A percentile compares a stretch with the other conserved stretches of the same genome.
Conservation (phyloP, 2,329 filamentous ascomycete species). For the Nemania diffusa region DNA sequence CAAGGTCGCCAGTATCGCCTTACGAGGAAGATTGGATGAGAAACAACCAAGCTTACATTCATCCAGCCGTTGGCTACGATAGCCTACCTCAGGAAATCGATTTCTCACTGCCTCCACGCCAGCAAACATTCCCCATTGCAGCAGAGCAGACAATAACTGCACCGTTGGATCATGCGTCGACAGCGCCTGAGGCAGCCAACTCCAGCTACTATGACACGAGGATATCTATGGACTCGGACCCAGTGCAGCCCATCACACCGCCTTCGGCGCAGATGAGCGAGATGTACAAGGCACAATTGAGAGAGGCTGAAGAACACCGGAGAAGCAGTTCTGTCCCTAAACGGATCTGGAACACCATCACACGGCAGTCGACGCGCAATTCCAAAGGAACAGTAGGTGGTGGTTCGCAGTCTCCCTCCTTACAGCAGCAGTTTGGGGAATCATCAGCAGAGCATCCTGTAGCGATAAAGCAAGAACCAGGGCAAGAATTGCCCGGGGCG, state of each 20-base stretch:
- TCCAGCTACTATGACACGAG: constrained; percentile 49
- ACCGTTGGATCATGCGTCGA: constrained; percentile 38
- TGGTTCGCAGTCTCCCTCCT: constrained; percentile 37
- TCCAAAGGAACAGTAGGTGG: constrained; percentile 37
- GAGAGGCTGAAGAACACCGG: constrained; percentile 45
- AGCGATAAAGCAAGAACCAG: constrained; percentile 40
- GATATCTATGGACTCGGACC: constrained; percentile 49
- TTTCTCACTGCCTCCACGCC: constrained; percentile 40
- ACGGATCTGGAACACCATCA: constrained; percentile 45
- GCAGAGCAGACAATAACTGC: constrained; percentile 34
- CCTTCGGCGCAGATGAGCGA: constrained; percentile 48
- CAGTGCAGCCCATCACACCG: constrained; percentile 40
- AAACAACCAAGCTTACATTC: constrained; percentile 34
- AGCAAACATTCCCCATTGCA: constrained; percentile 38
- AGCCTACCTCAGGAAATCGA: constrained; percentile 39
- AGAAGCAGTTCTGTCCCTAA: constrained; percentile 47
- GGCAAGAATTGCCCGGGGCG: constrained; percentile 30
- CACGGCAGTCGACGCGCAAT: constrained; percentile 47
- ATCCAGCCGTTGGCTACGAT: constrained; percentile 36
- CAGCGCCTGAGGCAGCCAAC: constrained; percentile 46
- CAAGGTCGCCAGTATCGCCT: constrained; percentile 35
- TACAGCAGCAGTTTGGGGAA: constrained; percentile 39
- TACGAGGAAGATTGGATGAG: constrained; percentile 40
- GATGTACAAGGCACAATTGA: constrained; percentile 48
- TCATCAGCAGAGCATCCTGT: constrained; percentile 38